phyloP scores from a whole-genome alignment of 2,329 filamentous ascomycete species.

The Metarhizium album region DNA sequence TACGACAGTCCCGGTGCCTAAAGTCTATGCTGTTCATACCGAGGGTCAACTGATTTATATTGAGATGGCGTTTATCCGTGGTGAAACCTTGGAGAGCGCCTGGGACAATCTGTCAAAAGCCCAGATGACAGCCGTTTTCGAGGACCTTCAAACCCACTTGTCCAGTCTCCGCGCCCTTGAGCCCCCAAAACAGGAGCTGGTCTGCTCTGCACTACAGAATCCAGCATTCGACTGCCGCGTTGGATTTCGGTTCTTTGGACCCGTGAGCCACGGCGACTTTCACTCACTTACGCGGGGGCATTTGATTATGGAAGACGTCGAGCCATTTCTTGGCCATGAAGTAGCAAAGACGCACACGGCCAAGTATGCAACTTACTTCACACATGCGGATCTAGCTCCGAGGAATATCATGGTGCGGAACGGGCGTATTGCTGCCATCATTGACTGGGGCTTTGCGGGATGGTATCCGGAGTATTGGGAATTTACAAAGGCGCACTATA shows the following conservation, averaged over 20 bases:
- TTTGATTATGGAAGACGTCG: conserved; percentile 14
- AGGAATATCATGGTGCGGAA: not conserved
- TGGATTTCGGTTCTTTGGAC: conserved; percentile 15
- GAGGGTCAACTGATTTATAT: conserved; percentile 12
- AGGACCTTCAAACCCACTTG: conserved; percentile 15
- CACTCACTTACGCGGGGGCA: conserved; percentile 14
- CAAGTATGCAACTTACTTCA: conserved; percentile 11
- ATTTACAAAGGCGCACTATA: not conserved
- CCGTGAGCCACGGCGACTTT: conserved; percentile 15
- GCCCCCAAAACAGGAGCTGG: conserved; percentile 12
- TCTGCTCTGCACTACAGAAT: conserved; percentile 17
- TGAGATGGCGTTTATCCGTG: conserved; percentile 17
- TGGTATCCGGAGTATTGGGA: not conserved
- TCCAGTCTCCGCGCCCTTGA: conserved; percentile 14
- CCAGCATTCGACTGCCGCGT: conserved; percentile 14
- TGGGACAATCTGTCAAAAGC: conserved; percentile 13
- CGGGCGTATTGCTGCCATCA: not conserved
- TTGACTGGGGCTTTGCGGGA: not conserved
- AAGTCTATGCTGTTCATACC: conserved; percentile 15
- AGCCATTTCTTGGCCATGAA: conserved; percentile 13
- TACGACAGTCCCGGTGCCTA: conserved; percentile 18
- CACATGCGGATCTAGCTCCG: not conserved
- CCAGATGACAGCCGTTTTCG: conserved; percentile 11
- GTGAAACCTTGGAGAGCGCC: conserved; percentile 10
- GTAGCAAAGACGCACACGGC: conserved; percentile 14